phyloP scores from a whole-genome alignment of 2,329 filamentous ascomycete genomes.

The Leptographium galeiforme region DNA sequence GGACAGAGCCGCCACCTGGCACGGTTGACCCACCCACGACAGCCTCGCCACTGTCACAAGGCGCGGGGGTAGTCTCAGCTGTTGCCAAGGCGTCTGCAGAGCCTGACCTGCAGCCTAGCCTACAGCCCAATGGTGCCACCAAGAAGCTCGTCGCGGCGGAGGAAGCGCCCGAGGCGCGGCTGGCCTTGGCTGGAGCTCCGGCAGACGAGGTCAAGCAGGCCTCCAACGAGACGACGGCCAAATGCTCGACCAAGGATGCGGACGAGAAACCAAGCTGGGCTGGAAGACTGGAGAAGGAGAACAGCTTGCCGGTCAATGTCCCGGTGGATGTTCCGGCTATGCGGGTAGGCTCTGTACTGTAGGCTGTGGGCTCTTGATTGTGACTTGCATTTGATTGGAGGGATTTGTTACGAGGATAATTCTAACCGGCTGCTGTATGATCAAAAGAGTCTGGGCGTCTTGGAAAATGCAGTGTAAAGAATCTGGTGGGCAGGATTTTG shows the following conservation, averaged over 20 bases:
- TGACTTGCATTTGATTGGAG: no score
- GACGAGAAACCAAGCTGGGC: background rate
- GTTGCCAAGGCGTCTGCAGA: background rate
- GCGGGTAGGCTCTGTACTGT: slow-evolving; percentile 50
- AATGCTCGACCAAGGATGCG: no score
- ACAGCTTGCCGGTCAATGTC: slow-evolving; percentile 15
- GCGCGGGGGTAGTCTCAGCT: no score
- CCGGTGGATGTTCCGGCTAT: slow-evolving; percentile 17
- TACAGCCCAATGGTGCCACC: no score
- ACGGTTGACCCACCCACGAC: background rate
- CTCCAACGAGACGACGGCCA: background rate
- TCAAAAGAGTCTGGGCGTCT: no score
- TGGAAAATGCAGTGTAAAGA: no score
- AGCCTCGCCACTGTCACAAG: background rate
- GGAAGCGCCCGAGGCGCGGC: no score
- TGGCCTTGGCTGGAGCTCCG: background rate
- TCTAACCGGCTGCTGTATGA: no score
- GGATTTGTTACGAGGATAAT: no score
- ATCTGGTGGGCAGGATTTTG: no score
- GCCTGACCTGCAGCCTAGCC: background rate
- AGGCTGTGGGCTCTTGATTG: slow-evolving; percentile 22
- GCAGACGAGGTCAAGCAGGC: background rate
- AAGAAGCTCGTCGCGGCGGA: no score
- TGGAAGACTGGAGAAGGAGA: slow-evolving; percentile 11
- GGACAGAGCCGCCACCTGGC: background rate